Conservation (phyloP, 225 moss, liverwort and hornwort genomes). For the Pseudoscleropodium purum region DNA sequence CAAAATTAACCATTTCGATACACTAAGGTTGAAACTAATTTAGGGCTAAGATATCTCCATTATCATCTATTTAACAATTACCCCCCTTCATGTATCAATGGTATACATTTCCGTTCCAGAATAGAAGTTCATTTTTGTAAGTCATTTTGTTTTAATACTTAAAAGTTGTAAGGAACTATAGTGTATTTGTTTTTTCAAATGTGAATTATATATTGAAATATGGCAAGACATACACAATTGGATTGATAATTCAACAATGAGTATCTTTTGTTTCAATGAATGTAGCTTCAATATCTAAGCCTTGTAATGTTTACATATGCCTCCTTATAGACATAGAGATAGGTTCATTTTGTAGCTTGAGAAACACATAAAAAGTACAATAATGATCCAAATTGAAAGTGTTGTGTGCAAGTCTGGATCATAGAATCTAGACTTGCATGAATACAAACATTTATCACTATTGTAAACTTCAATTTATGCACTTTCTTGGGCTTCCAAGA, state of each 20-base stretch:
- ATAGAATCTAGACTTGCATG: rapidly evolving
- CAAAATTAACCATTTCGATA: background rate
- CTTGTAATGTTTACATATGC: background rate
- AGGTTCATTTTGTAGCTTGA: background rate
- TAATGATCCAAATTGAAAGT: background rate
- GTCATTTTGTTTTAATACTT: too few species aligned
- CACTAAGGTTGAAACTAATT: background rate
- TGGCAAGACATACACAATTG: background rate
- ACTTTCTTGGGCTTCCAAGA: background rate
- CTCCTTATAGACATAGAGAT: rapidly evolving
- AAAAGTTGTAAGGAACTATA: background rate
- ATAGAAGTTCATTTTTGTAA: background rate
- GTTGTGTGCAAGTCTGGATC: too few species aligned
- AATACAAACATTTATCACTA: background rate
- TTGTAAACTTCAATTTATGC: background rate
- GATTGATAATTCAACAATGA: background rate
- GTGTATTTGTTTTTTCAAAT: background rate
- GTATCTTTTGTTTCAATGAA: background rate
- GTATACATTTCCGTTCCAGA: background rate
- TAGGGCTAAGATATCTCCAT: rapidly evolving
- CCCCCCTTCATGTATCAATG: rapidly evolving
- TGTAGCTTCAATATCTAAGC: background rate
- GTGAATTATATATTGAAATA: background rate
- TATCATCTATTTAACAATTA: background rate
- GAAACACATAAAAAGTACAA: background rate